These are phyloP conservation scores for Huntiella omanensis DNA, from an alignment of 2,329 filamentous ascomycete genomes.

Conservation along the genomic window DNA sequence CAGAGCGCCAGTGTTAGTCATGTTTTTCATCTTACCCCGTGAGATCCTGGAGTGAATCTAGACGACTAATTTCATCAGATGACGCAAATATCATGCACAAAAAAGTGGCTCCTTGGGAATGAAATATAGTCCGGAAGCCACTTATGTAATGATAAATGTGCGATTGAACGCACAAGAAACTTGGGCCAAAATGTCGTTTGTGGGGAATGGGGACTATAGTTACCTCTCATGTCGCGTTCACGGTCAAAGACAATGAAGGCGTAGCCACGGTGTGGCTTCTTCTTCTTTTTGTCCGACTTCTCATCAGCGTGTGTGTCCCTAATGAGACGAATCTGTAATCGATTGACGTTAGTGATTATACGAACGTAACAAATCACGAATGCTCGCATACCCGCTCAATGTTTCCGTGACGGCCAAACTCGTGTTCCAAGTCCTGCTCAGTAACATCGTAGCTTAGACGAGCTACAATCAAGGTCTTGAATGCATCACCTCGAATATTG, in stretches of 20 bases:
- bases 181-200: conserved; percentile 16
- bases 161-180: too few species aligned
- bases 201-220: conserved; percentile 22
- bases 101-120: too few species aligned
- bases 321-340: conserved; percentile 62
- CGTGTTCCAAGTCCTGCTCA: conserved; percentile 75
- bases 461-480: conserved; percentile 85
- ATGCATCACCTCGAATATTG: conserved; percentile 81
- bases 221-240: conserved; percentile 99
- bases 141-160: too few species aligned
- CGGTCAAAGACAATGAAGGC: conserved; percentile 94
- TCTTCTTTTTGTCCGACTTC: conserved; percentile 51
- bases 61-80: background rate
- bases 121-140: too few species aligned
- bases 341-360: conserved; percentile 12
- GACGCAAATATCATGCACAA: background rate
- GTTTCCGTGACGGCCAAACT: conserved; percentile 83
- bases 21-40: conserved; percentile 31
- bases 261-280: conserved; percentile 73
- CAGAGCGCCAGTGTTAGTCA: conserved; percentile 47
- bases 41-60: background rate
- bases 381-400: conserved; percentile 59
- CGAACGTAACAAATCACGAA: background rate
- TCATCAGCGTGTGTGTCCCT: conserved; percentile 52
- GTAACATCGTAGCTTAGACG: conserved; percentile 78